Conservation (phyloP, 2,329 filamentous ascomycete species). For the Herpomyces periplanetae region DNA sequence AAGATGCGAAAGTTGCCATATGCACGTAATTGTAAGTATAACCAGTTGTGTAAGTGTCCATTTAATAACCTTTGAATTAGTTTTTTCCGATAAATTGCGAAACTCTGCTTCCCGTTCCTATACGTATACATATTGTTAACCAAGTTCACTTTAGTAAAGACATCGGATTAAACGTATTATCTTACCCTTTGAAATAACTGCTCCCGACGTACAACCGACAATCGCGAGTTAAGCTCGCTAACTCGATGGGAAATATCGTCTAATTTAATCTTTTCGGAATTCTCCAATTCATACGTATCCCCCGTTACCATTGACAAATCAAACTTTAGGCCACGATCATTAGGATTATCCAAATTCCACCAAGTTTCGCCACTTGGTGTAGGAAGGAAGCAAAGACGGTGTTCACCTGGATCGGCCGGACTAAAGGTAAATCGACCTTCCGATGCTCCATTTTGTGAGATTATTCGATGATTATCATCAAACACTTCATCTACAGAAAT, state of each 20-base stretch:
- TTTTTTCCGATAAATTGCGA: constrained; percentile 76
- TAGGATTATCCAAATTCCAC: constrained; percentile 21
- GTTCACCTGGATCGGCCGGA: constrained; percentile 69
- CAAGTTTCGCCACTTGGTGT: constrained; percentile 26
- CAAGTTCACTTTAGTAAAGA: constrained; percentile 1
- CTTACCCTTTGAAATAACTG: constrained; percentile 73
- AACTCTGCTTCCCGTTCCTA: constrained; percentile 93
- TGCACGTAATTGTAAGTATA: constrained; percentile 50
- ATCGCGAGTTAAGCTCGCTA: constrained; percentile 45
- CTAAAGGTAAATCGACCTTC: constrained; percentile 76
- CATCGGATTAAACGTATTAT: constrained; percentile 1
- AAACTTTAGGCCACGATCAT: constrained; percentile 33
- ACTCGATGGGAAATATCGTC: constrained; percentile 57
- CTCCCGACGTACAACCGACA: constrained; percentile 63
- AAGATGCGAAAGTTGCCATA: constrained; percentile 85
- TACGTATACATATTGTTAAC: constrained; percentile 2
- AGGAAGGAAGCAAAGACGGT: constrained; percentile 75
- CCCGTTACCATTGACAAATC: constrained; percentile 70
- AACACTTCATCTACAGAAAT: constrained; percentile 45
- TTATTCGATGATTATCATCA: constrained; percentile 85
- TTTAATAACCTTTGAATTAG: constrained; percentile 58
- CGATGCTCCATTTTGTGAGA: constrained; percentile 36
- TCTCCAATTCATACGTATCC: constrained; percentile 72
- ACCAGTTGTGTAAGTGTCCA: constrained; percentile 75
- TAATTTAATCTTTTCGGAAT: constrained; percentile 67